Evolutionary conservation across 352 stramenopile genomes (phyloP), one percentile per base, ranked within the genome.

Genomic region (Phytophthora melonis): DNA sequence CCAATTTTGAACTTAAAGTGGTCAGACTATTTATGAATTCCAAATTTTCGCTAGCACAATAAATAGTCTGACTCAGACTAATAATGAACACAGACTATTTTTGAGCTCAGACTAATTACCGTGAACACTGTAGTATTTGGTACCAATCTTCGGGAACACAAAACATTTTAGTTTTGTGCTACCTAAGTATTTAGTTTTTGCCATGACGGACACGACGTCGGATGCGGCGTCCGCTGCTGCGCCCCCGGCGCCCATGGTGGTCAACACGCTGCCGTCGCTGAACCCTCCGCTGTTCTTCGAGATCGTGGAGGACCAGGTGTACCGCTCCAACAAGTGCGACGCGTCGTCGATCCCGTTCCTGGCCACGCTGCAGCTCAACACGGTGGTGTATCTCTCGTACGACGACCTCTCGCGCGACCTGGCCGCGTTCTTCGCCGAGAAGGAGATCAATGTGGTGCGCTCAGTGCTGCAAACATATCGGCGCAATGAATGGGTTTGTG

Each of bases 221-320:
- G 58, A 78, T 27, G 56, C 57, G 6, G n/a, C 56, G 19, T 18
- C 66, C 1, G 36, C 53, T 18, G 45, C 70, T n/a, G 53, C 76
- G 27, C 3, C 74, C 3, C 39, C 49, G 0, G 58, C 72, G 30
- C 66, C 75, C 23, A 70, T 79, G 25, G 69, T 83, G 45, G 86
- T 90, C 45, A 78, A 71, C 34, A 88, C 84, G 69, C 78, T 95
- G 63, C 87, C 87, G 59, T 92, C 87, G 27, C 75, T 94, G 69
- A 96, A 95, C 70, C 88, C 89, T 59, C 89, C 89, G 66, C 77
- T 93, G 64, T 96, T 92, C 83, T 96, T 95, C 66, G 89, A 94
- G 77, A 94, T 96, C 66, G 89, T 96, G 52, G 89, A 95, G 70
- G 83, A 93, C 66, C 81, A 90, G 56, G 89, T 96, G 18, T 96